Conservation (phyloP, 2,329 filamentous ascomycete species). For the Pleomassaria siparia region DNA sequence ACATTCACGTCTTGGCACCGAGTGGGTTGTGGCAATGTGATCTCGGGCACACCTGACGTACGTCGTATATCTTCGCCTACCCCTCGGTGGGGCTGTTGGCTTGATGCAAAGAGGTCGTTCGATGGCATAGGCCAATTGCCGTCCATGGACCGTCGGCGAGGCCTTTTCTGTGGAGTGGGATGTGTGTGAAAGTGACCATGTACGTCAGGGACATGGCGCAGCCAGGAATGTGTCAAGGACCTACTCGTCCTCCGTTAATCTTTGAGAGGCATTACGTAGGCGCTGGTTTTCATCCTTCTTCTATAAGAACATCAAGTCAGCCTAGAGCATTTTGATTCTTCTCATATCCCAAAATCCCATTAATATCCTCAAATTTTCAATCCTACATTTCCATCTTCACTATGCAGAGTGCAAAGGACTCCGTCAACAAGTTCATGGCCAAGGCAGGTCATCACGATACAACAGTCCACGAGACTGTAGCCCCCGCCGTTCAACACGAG, state of each 20-base stretch:
- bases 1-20: neutral
- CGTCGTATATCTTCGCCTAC: neutral
- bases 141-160: neutral
- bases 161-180: neutral
- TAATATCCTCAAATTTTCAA: neutral
- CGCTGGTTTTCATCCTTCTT: conserved; percentile 2
- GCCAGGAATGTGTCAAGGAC: neutral
- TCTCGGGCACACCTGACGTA: conserved; percentile 4
- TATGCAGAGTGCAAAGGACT: conserved; percentile 66
- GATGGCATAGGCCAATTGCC: neutral
- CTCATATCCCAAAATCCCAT: neutral
- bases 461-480: conserved; percentile 67
- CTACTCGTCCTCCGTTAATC: no score
- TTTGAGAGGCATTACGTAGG: conserved; percentile 9
- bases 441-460: conserved; percentile 68
- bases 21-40: conserved; percentile 3
- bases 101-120: neutral
- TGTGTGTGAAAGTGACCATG: neutral
- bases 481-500: conserved; percentile 63
- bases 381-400: conserved; percentile 10
- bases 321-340: neutral
- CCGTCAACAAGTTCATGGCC: conserved; percentile 61
- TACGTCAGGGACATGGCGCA: neutral
- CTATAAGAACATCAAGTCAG: conserved; percentile 3
- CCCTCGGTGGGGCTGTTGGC: neutral